Evolutionary conservation across 2,329 filamentous ascomycete species (phyloP).

Genomic region (Fusarium lyarnte): DNA sequence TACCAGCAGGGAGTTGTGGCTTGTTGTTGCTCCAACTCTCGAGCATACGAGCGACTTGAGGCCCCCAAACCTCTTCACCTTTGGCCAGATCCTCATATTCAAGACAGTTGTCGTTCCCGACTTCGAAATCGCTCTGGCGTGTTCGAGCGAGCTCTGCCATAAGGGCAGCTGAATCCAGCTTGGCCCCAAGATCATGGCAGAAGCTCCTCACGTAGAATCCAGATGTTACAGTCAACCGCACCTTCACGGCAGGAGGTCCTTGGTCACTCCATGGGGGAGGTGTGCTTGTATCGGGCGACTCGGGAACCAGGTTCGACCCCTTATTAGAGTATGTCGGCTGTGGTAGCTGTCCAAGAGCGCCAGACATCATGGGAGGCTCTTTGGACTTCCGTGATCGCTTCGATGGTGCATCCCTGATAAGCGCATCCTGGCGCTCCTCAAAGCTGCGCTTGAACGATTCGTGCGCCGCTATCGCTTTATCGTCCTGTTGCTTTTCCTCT

Average conservation of each 20-base stretch:
- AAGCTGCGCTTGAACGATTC: conserved; percentile 67
- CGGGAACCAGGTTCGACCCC: conserved; percentile 65
- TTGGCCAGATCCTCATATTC: conserved; percentile 80
- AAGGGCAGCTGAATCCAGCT: conserved; percentile 80
- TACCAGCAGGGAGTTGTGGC: conserved; percentile 28
- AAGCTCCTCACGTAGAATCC: conserved; percentile 97
- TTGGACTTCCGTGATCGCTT: conserved; percentile 46
- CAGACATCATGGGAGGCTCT: conserved; percentile 64
- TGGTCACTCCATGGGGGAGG: conserved; percentile 68
- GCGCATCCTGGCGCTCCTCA: conserved; percentile 65
- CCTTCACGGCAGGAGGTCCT: conserved; percentile 78
- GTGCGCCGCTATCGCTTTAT: conserved; percentile 63
- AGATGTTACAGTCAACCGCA: conserved; percentile 92
- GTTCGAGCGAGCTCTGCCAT: conserved; percentile 88
- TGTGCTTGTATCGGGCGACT: conserved; percentile 56
- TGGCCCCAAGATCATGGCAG: conserved; percentile 88
- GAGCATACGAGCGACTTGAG: conserved; percentile 68
- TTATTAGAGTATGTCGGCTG: conserved; percentile 51
- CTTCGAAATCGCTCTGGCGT: conserved; percentile 81
- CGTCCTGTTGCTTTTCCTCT: conserved; percentile 65
- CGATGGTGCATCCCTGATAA: conserved; percentile 61
- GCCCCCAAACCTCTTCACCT: conserved; percentile 85
- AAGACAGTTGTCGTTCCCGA: conserved; percentile 75
- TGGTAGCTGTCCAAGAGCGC: conserved; percentile 63
- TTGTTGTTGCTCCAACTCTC: conserved; percentile 53